These are phyloP conservation scores for Tricladium varicosporioides DNA, from an alignment of 2,329 filamentous ascomycete genomes.

Conservation along the genomic window DNA sequence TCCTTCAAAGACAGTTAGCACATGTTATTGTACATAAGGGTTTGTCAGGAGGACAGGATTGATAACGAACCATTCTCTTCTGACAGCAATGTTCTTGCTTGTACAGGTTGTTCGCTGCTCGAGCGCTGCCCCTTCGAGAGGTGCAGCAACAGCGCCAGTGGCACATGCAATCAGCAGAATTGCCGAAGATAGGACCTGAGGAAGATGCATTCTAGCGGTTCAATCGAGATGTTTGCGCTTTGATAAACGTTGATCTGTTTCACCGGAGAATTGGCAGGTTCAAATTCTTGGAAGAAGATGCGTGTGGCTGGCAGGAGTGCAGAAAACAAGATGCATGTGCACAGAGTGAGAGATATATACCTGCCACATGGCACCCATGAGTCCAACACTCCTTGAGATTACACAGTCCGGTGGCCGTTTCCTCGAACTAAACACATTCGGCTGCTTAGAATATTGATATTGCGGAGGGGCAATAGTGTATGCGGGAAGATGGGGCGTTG, in stretches of 20 bases:
- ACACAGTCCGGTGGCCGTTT: background rate
- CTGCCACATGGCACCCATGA: slow-evolving; percentile 5
- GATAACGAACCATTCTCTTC: background rate
- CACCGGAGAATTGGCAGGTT: background rate
- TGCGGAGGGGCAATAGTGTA: slow-evolving; percentile 2
- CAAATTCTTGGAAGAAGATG: background rate
- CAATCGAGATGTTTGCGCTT: background rate
- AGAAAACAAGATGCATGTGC: background rate
- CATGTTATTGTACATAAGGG: too few species aligned
- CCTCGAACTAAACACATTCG: background rate
- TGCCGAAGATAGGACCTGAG: slow-evolving; percentile 2
- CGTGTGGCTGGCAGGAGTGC: slow-evolving; percentile 5
- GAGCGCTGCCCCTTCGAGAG: background rate
- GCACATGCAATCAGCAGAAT: slow-evolving; percentile 3
- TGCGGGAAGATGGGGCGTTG: background rate
- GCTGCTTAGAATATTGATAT: slow-evolving; percentile 2
- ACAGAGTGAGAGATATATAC: slow-evolving; percentile 6
- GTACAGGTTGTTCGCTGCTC: background rate
- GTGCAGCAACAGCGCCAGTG: background rate
- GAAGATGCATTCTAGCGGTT: slow-evolving; percentile 3
- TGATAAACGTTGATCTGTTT: background rate
- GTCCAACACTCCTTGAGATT: slow-evolving; percentile 1
- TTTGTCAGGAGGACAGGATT: background rate
- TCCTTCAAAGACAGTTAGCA: slow-evolving; percentile 17
- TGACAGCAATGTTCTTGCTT: background rate